Base-by-base conservation (phyloP, 148 eudicot genomes). In the Nepenthes gracilis region DNA sequence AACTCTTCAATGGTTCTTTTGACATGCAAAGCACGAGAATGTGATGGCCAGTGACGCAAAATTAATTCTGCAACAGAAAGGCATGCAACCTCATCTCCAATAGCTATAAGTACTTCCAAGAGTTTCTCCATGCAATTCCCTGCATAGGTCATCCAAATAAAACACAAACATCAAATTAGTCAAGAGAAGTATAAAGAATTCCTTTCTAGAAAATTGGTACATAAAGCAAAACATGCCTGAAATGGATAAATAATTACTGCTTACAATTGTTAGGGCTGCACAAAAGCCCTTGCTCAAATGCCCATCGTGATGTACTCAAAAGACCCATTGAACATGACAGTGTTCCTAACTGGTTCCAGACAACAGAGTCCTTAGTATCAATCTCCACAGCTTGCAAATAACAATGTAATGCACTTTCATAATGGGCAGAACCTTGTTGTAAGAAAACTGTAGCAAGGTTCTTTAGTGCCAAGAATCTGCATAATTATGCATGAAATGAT, bases 61-160 rank as follows among this genome's bases (percentile, higher is more conserved):
- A 93, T 89, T 60, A 93, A 70, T 55, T 93, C 83, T 34, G 96
- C 83, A 65, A 93, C 95, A 73, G 99, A 81, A 70, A 86, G 92
- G 67, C 91, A 89, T 40, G 99, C 82, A 62, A 84, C 86, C 72
- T 93, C 99, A 72, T 93, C 99, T 57, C 96, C 91, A 66, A 93
- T 86, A 55, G 99, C 99, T 64, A 93, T 86, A 55, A 93, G 86
- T 58, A 93, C 95, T 81, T 93, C 99, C 70, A 93, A 66, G 35
- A 93, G 92, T 72, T 93, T 93, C 81, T 93, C 99, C 99, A 89
- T 93, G 76, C 96, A 93, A 70, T 93, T 93, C 99, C 99, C 99
- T 93, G 72, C 66, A 77, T 56, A 54, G 33, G 35, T 47, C 67
- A 66, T 12, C 10, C 45, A 37, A 12, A 58, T 50, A 35, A 23